Percentiles rank a stretch among this genome's conserved stretches.
Conservation (phyloP, 2,329 filamentous ascomycete genomes). For the Rutstroemia sp. region DNA sequence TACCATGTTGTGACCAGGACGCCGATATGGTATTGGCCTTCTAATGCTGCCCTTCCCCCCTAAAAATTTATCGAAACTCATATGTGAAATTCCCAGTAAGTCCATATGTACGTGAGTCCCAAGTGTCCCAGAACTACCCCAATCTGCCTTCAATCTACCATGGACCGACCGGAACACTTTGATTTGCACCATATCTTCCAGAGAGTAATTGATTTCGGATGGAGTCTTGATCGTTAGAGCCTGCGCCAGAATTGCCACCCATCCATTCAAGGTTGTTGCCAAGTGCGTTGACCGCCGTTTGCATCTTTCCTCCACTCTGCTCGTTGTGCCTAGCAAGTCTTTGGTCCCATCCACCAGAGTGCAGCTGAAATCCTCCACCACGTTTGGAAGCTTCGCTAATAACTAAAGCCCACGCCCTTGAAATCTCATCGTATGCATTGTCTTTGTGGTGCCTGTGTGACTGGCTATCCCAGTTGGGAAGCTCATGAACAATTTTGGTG, state of each 20-base stretch:
- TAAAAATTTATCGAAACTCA: background rate
- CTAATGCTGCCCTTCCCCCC: conserved; percentile 2
- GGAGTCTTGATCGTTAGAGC: conserved; percentile 41
- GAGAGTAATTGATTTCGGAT: conserved; percentile 57
- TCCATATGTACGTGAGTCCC: conserved; percentile 15
- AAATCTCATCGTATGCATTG: conserved; percentile 92
- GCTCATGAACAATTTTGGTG: conserved; percentile 79
- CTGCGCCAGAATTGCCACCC: conserved; percentile 34
- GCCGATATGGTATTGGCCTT: conserved; percentile 7
- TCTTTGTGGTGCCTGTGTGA: conserved; percentile 90
- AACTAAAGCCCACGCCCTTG: conserved; percentile 85
- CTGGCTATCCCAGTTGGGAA: conserved; percentile 86
- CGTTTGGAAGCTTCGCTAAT: conserved; percentile 86
- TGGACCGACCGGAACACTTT: conserved; percentile 53
- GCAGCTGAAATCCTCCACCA: conserved; percentile 81
- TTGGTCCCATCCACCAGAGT: conserved; percentile 89
- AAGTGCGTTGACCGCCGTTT: conserved; percentile 72
- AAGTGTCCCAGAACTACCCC: conserved; percentile 18
- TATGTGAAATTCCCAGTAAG: conserved; percentile 5
- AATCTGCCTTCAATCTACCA: conserved; percentile 25
- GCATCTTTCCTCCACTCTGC: conserved; percentile 73
- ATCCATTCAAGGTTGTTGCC: conserved; percentile 73
- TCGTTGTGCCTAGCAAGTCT: conserved; percentile 82
- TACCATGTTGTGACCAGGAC: conserved; percentile 9
- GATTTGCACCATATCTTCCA: conserved; percentile 46